Percentiles rank a stretch among this genome's conserved stretches.
Conservation (phyloP, 441 rosid genomes). For the Gossypium gossypioides region DNA sequence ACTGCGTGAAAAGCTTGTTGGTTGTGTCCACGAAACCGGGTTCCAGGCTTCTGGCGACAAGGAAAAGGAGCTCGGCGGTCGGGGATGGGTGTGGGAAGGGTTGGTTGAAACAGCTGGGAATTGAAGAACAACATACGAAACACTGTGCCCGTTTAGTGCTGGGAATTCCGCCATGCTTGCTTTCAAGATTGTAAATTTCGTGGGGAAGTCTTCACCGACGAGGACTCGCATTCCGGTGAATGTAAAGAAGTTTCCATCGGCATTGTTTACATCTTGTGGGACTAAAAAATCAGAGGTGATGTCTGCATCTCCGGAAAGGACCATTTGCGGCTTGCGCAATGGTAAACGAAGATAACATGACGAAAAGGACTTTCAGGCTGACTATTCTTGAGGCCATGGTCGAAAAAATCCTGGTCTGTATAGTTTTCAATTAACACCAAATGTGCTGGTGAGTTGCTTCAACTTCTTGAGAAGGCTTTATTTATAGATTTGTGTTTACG, state of each 20-base stretch:
- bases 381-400: not conserved
- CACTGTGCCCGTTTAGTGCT: conserved; percentile 22
- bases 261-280: not conserved
- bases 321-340: not conserved
- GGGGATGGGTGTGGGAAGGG: not conserved
- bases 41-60: conserved; percentile 13
- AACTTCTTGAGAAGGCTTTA: too few species aligned
- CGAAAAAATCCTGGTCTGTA: too few species aligned
- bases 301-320: conserved; percentile 11
- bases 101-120: not conserved
- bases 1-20: conserved; percentile 27
- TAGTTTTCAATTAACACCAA: too few species aligned
- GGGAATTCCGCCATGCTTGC: conserved; percentile 28
- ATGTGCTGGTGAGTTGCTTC: too few species aligned
- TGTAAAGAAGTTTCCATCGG: conserved; percentile 26
- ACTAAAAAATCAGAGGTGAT: not conserved
- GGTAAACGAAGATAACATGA: conserved; percentile 15
- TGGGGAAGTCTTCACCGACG: not conserved
- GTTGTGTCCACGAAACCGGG: conserved; percentile 29
- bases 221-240: conserved; percentile 22
- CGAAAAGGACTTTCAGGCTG: not conserved
- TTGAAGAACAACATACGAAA: not conserved
- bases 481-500: too few species aligned
- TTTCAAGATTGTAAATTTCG: conserved; percentile 12
- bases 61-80: conserved; percentile 3